phyloP scores from a whole-genome alignment of 116 monocot species.

The Posidonia oceanica region DNA sequence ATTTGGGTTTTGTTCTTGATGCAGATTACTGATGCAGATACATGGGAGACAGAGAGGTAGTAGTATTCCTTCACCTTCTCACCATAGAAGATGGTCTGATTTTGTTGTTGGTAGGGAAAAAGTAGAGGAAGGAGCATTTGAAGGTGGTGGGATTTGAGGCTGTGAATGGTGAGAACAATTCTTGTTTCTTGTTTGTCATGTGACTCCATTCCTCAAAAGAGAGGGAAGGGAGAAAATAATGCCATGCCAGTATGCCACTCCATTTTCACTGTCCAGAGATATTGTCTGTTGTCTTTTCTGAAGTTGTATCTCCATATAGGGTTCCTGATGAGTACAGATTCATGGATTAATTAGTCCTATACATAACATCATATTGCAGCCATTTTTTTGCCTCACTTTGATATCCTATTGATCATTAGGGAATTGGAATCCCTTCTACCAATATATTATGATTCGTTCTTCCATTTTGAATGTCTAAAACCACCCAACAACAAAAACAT shows the following conservation, averaged over 20 bases:
- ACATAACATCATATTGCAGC: background rate
- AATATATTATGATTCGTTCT: background rate
- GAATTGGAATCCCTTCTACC: background rate
- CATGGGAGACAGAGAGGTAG: background rate
- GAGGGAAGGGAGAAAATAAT: conserved; percentile 3
- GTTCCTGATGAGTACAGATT: conserved; percentile 4
- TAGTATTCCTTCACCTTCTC: background rate
- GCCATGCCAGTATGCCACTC: background rate
- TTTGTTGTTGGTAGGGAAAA: background rate
- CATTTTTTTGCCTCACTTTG: background rate
- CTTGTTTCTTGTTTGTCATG: background rate
- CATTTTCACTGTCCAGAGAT: conserved; percentile 5
- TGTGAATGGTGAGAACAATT: background rate
- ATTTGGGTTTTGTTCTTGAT: background rate
- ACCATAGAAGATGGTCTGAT: background rate
- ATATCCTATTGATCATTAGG: background rate
- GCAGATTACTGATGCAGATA: conserved; percentile 11
- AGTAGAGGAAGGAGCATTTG: background rate
- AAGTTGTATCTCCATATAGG: background rate
- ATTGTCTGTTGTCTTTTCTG: conserved; percentile 5
- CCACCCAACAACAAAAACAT: no score
- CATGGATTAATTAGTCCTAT: background rate
- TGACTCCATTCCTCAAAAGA: conserved; percentile 2
- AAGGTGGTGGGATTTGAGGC: no score
- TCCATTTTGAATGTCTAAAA: background rate